Conservation (phyloP, 163 green algal genomes). For the Scenedesmus sp. region DNA sequence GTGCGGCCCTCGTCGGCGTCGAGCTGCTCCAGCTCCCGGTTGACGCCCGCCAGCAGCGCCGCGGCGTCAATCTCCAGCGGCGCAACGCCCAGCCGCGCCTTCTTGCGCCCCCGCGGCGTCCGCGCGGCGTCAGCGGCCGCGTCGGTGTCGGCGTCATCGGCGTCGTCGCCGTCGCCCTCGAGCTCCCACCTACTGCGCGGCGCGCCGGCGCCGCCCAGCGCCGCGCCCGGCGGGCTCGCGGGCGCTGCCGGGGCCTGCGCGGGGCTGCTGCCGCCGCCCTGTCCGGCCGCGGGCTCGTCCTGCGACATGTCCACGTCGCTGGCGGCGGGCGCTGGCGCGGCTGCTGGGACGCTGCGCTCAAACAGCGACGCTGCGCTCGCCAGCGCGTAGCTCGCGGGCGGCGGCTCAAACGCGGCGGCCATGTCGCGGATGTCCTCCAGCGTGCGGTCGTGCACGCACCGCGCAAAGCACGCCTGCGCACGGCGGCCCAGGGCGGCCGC, state of each 20-base stretch:
- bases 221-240: no score
- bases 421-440: conserved; percentile 32
- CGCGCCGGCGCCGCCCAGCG: background rate
- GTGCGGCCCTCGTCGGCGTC: conserved; percentile 11
- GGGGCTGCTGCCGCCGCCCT: conserved; percentile 14
- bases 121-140: background rate
- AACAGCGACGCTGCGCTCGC: conserved; percentile 9
- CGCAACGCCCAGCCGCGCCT: background rate
- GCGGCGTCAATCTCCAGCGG: conserved; percentile 7
- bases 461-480: conserved; percentile 30
- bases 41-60: conserved; percentile 33
- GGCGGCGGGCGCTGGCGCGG: background rate
- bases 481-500: background rate
- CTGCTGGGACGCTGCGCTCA: background rate
- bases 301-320: conserved; percentile 29
- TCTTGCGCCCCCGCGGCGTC: background rate
- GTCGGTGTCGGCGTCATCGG: background rate
- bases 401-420: conserved; percentile 3
- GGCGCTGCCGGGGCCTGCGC: no score
- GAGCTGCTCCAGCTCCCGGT: conserved; percentile 26
- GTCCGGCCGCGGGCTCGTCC: conserved; percentile 9
- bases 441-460: conserved; percentile 12
- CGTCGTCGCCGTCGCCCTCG: background rate
- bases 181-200: conserved; percentile 2
- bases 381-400: conserved; percentile 3